Base-by-base conservation (phyloP, 768 basidiomycete species). In the Suillus placidus region DNA sequence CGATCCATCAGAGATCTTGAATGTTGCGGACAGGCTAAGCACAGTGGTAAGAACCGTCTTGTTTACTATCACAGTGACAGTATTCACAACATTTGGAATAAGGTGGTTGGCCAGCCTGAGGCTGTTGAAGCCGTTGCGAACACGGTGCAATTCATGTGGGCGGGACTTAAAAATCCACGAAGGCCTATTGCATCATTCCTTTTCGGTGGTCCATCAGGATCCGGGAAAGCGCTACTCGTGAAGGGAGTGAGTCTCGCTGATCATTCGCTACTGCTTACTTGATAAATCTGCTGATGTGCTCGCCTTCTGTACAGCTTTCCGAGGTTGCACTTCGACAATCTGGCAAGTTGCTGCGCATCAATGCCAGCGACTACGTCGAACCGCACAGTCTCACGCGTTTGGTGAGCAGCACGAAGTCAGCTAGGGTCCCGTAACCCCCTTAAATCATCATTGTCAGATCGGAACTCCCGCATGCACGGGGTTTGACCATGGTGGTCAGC, bases 111-210 rank as follows among this genome's bases (percentile, higher is more conserved):
- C 32, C 84, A 85, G 67, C 79, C 81, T 16, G 75, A 80, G 49
- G 83, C 82, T 10, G 75, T 84, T 62, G 73, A 76, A 32, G 78
- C 83, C 1, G 82, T 84, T 51, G 75, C 81, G 16, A 81, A 84
- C 67, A 83, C 82, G 6, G 78, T 85, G 40, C 76, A 82, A 37
- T 74, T 83, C 23, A 80, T 81, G 13, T 74, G 83, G 37, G 80
- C 80, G 26, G 84, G 84, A 10, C 71, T 85, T 14, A 73, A 80
- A 61, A 81, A 82, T 66, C 77, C 80, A 38, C 71, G 77, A 52
- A 70, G 81, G 49, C 84, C 84, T 1, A 75, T 84, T 52, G 83
- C 84, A 1, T 79, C 77, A 18, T 84, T 84, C 77, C 72, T 84
- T 35, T 81, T 84, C 70, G 72, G 71, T 60, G 79, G 79, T 7